Conservation (phyloP, 257 asterid species). For the Misopates orontium region DNA sequence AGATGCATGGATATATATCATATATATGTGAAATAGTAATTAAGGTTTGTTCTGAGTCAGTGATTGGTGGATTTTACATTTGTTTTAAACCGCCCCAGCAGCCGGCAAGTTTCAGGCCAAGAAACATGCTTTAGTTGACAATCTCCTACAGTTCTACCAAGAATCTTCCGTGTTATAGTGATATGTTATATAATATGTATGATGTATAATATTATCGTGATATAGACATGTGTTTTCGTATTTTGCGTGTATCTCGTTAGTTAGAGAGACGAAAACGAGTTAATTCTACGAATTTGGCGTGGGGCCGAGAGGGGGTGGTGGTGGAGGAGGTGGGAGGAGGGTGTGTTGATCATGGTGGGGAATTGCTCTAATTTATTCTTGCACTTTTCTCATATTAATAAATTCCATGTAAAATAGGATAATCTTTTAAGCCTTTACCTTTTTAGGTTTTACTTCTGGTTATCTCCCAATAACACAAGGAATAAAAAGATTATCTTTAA, state of each 20-base stretch:
- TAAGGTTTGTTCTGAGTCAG: not conserved
- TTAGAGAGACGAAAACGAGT: too few species aligned
- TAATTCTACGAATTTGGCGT: too few species aligned
- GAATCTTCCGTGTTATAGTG: too few species aligned
- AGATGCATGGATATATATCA: not conserved
- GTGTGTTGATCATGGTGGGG: slow-evolving; percentile 23
- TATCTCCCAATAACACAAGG: slow-evolving; percentile 24
- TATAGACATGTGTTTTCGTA: too few species aligned
- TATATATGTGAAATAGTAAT: not conserved
- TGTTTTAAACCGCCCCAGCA: slow-evolving; percentile 48
- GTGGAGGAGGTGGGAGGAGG: not conserved
- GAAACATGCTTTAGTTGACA: slow-evolving; percentile 34
- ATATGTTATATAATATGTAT: too few species aligned
- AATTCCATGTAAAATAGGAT: slow-evolving; percentile 32
- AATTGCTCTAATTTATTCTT: slow-evolving; percentile 26
- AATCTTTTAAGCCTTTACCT: slow-evolving; percentile 36
- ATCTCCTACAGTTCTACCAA: not conserved
- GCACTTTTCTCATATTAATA: slow-evolving; percentile 15
- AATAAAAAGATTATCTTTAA: slow-evolving; percentile 50
- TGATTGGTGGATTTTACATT: slow-evolving; percentile 41
- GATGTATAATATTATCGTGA: too few species aligned
- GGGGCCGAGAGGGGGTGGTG: too few species aligned
- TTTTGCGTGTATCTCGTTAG: too few species aligned
- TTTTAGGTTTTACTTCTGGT: slow-evolving; percentile 31
- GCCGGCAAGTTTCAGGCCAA: slow-evolving; percentile 28